A percentile compares a stretch with the other conserved stretches of the same genome.
These are phyloP conservation scores for Cryptococcus sp. DNA, from an alignment of 1,284 basidiomycete species.

Conservation along the genomic window DNA sequence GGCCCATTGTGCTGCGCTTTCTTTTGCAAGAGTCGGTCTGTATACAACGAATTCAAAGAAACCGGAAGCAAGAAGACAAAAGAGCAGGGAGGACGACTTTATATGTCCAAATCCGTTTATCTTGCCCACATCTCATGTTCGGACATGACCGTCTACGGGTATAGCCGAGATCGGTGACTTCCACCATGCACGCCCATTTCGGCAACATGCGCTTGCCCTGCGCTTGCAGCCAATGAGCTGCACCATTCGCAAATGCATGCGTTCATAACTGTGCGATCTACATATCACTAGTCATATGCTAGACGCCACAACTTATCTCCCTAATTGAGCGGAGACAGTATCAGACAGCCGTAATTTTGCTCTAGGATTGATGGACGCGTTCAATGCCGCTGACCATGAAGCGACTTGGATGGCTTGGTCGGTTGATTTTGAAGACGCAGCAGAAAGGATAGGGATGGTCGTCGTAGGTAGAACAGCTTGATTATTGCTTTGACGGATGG, in stretches of 20 bases:
- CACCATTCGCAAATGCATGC: too few species aligned
- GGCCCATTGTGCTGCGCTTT: background rate
- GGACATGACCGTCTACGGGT: too few species aligned
- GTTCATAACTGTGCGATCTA: too few species aligned
- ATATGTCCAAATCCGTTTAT: too few species aligned
- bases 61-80: background rate
- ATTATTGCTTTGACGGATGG: background rate
- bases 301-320: background rate
- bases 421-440: constrained; percentile 7
- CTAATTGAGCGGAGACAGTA: constrained; percentile 9
- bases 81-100: background rate
- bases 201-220: too few species aligned
- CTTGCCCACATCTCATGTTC: too few species aligned
- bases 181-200: too few species aligned
- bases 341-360: constrained; percentile 8
- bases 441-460: constrained; percentile 13
- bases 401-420: constrained; percentile 15
- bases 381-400: constrained; percentile 16
- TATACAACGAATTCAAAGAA: background rate
- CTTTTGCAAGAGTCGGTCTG: background rate
- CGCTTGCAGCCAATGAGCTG: too few species aligned
- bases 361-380: constrained; percentile 6
- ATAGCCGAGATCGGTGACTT: too few species aligned
- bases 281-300: too few species aligned
- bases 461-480: constrained; percentile 5